Conservation (phyloP, 1,284 basidiomycete species). For the Boletus mariae region DNA sequence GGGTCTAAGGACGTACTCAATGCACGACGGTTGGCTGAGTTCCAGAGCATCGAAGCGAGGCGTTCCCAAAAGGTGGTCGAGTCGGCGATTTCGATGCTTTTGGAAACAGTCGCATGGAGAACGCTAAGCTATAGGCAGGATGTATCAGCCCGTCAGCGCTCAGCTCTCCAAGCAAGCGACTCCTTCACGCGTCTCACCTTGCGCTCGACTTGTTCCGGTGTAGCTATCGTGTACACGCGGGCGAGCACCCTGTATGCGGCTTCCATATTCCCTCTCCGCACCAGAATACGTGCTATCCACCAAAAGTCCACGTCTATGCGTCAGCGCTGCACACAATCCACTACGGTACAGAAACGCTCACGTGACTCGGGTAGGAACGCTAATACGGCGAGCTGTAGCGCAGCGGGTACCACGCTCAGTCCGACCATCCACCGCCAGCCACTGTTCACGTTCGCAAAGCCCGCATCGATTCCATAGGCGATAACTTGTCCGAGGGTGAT, state of each 20-base stretch:
- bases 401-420: conserved; percentile 65
- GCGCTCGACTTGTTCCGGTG: conserved; percentile 58
- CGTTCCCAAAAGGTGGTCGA: conserved; percentile 61
- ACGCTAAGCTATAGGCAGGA: conserved; percentile 46
- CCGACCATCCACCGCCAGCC: conserved; percentile 89
- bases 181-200: conserved; percentile 42
- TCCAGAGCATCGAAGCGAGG: conserved; percentile 49
- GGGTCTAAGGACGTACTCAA: conserved; percentile 51
- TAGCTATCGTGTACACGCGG: conserved; percentile 67
- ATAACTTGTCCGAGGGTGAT: conserved; percentile 74
- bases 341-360: conserved; percentile 32
- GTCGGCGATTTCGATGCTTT: conserved; percentile 59
- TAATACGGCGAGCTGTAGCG: conserved; percentile 58
- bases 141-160: background rate
- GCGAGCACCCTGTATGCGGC: conserved; percentile 52
- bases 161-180: background rate
- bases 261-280: conserved; percentile 51
- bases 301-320: background rate
- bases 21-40: conserved; percentile 65
- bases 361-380: conserved; percentile 76
- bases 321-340: background rate
- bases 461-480: conserved; percentile 74
- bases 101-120: conserved; percentile 57
- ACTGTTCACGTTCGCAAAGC: conserved; percentile 56
- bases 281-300: conserved; percentile 62